Conservation (phyloP, 192 early-diverging fungal species). For the Phycomyces blakesleeanus region DNA sequence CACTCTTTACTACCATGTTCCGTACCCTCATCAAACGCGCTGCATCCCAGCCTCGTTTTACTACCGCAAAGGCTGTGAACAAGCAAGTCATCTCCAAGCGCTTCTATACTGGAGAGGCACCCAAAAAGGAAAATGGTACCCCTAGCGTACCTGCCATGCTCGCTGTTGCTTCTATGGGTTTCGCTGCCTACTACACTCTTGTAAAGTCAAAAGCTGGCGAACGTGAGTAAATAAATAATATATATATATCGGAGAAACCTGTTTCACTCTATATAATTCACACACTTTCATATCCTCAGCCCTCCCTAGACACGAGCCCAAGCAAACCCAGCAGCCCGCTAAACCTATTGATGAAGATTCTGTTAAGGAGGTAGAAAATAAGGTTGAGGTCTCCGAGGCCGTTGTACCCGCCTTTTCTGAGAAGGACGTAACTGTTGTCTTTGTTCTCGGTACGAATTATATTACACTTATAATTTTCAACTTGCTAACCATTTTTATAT, state of each 20-base stretch:
- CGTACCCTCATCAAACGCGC: background rate
- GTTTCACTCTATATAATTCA: too few species aligned
- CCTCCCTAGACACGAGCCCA: constrained; percentile 18
- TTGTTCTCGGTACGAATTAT: constrained; percentile 30
- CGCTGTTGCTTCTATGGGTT: constrained; percentile 40
- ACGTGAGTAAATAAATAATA: constrained; percentile 26
- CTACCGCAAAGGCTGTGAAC: background rate
- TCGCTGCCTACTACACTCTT: constrained; percentile 37
- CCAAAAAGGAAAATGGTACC: constrained; percentile 6
- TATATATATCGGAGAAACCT: too few species aligned
- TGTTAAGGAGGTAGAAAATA: constrained; percentile 1
- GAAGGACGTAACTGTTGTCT: constrained; percentile 35
- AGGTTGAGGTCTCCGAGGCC: constrained; percentile 4
- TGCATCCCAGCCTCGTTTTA: background rate
- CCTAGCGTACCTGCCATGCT: constrained; percentile 34
- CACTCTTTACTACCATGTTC: background rate
- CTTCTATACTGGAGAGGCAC: constrained; percentile 1
- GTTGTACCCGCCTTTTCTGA: constrained; percentile 22
- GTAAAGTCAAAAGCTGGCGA: constrained; percentile 32
- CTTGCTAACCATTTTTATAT: background rate
- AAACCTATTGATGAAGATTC: constrained; percentile 5
- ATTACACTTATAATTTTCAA: too few species aligned
- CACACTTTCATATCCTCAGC: constrained; percentile 13
- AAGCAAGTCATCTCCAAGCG: background rate
- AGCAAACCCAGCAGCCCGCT: background rate